A percentile compares a stretch with the other conserved stretches of the same genome.
Evolutionary conservation across 2,329 filamentous ascomycete genomes (phyloP).

Genomic region (Xylariaceae sp.): DNA sequence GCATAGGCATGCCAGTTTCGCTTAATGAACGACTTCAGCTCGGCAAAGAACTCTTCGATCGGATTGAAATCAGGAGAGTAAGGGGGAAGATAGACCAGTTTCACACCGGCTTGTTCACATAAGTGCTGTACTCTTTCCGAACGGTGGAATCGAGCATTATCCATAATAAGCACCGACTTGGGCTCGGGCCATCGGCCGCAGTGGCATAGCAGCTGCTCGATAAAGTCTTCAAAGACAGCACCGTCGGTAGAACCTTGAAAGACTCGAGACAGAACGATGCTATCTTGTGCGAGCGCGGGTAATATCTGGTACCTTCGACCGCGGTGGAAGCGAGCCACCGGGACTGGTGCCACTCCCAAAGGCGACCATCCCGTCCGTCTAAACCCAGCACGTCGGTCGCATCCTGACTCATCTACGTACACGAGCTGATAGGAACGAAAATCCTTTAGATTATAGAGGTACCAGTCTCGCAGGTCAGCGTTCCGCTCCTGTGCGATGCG

Average conservation of each 20-base stretch:
- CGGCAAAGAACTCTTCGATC: slow-evolving; percentile 13
- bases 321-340: slow-evolving; percentile 17
- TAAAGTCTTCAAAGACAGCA: slow-evolving; percentile 25
- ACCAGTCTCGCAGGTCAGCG: neutral
- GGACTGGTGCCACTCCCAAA: slow-evolving; percentile 19
- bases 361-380: slow-evolving; percentile 32
- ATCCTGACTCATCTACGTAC: slow-evolving; percentile 33
- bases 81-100: slow-evolving; percentile 8
- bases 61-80: slow-evolving; percentile 10
- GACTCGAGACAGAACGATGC: slow-evolving; percentile 20
- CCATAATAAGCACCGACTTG: slow-evolving; percentile 30
- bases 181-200: slow-evolving; percentile 27
- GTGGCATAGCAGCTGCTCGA: slow-evolving; percentile 27
- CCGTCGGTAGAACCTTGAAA: slow-evolving; percentile 23
- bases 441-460: slow-evolving; percentile 21
- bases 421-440: slow-evolving; percentile 30
- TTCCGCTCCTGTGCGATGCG: neutral
- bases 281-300: slow-evolving; percentile 25
- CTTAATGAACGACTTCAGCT: slow-evolving; percentile 10
- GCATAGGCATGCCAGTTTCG: slow-evolving; percentile 2
- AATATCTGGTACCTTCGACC: slow-evolving; percentile 16
- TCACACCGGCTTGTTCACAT: slow-evolving; percentile 17
- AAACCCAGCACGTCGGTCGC: slow-evolving; percentile 30
- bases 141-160: slow-evolving; percentile 29
- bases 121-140: slow-evolving; percentile 22